Evolutionary conservation across 345 rosid genomes (phyloP).

Genomic region (Gossypium herbaceum): DNA sequence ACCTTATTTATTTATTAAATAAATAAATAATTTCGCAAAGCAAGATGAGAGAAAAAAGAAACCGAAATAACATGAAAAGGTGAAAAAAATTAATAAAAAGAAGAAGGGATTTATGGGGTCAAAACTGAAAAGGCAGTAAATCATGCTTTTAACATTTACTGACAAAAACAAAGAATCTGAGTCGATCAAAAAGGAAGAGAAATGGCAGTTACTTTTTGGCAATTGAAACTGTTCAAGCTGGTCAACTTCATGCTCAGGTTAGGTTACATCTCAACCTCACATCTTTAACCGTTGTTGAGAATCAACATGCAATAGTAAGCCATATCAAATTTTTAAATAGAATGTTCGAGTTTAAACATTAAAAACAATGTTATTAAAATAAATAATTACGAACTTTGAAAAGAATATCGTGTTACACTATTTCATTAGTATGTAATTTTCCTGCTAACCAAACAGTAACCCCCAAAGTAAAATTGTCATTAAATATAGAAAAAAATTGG

Average conservation of each 20-base stretch:
- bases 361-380: no score
- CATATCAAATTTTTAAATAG: no score
- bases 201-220: not conserved
- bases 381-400: fast-evolving
- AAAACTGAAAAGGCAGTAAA: not conserved
- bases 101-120: not conserved
- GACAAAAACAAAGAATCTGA: not conserved
- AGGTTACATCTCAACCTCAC: not conserved
- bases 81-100: no score
- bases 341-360: fast-evolving
- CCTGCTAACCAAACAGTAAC: not conserved
- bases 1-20: no score
- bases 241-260: not conserved
- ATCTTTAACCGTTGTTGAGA: no score
- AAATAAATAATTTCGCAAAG: no score
- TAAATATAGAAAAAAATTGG: not conserved
- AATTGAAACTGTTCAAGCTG: not conserved
- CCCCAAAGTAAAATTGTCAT: not conserved
- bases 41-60: not conserved
- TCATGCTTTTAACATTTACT: slow-evolving; percentile 7
- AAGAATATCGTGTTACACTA: not conserved
- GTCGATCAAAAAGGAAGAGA: not conserved
- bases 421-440: not conserved
- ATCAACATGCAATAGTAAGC: no score
- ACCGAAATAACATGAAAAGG: slow-evolving; percentile 7